These are phyloP conservation scores for Suillus clintonianus DNA, from an alignment of 768 basidiomycete genomes.

Conservation along the genomic window DNA sequence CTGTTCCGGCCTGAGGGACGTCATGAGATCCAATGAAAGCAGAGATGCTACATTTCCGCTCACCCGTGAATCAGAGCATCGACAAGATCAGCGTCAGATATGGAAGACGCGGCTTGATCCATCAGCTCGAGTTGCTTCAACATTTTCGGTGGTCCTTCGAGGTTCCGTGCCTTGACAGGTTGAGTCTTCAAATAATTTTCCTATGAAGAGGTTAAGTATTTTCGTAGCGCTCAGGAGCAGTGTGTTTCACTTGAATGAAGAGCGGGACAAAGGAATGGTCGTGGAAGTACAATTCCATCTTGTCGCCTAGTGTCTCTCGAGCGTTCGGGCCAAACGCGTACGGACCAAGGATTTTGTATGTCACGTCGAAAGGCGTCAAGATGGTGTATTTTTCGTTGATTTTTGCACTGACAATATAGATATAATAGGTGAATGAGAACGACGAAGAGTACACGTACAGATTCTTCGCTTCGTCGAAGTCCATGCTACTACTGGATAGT, in stretches of 20 bases:
- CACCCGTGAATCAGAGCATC: conserved; percentile 94
- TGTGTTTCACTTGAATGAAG: conserved; percentile 77
- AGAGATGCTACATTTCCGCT: not conserved
- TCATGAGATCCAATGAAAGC: not conserved
- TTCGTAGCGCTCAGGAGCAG: not conserved
- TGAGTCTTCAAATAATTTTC: conserved; percentile 93
- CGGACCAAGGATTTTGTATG: conserved; percentile 87
- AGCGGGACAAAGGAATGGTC: conserved; percentile 93
- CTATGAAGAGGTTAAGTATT: conserved; percentile 38
- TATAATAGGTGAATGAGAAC: not conserved
- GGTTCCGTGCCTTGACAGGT: conserved; percentile 59
- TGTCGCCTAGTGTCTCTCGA: conserved; percentile 81
- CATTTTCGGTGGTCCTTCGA: conserved; percentile 61
- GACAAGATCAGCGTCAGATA: conserved; percentile 94
- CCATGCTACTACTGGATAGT: conserved; percentile 76
- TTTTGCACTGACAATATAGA: conserved; percentile 56
- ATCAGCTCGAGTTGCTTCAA: conserved; percentile 80
- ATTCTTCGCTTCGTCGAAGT: conserved; percentile 89
- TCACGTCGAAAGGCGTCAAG: conserved; percentile 90
- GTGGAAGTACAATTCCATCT: conserved; percentile 96
- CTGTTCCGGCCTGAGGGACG: conserved; percentile 73
- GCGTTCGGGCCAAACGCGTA: conserved; percentile 85
- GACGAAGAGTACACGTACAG: conserved; percentile 55
- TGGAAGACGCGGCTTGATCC: conserved; percentile 86
- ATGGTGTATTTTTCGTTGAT: conserved; percentile 92